Base-by-base conservation (phyloP, 768 basidiomycete species). In the Trametes villosa region DNA sequence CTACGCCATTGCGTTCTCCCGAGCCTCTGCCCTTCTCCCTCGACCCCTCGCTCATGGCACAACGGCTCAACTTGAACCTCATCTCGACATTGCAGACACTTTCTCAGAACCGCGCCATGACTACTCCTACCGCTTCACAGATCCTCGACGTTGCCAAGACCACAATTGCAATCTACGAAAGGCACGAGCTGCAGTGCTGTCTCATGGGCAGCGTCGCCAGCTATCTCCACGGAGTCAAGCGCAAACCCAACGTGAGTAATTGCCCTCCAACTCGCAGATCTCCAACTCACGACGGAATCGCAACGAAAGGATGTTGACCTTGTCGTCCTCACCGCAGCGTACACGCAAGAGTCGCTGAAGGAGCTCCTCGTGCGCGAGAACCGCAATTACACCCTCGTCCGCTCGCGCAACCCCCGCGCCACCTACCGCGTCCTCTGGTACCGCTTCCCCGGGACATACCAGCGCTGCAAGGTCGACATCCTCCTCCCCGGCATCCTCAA, bases 261-360 rank as follows among this genome's bases (percentile, higher is more conserved):
- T 45, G 22, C 13, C 22, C 1, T 22, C 9, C 20, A 22, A 6
- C 44, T 26, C 13, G 11, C 44, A 26, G 18, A 24, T 41, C 42
- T 13, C 13, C 29, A 30, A 29, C 5, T n/a, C 24, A 33, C 15
- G 17, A 11, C 9, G 27, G 31, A 7, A 11, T 15, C 9, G n/a
- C n/a, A 9, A 20, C 26, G 18, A n/a, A 55, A 83, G 81, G 83
- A 83, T 61, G 70, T 82, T 11, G 82, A 83, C 58, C 69, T 83
- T 3, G 72, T 82, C 26, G 77, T 82, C 13, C 65, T 81, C 40
- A 76, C 78, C 6, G 59, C 67, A 0, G 30, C 34, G 9, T 65
- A 75, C 52, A 66, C 70, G 4, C 71, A 71, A 38, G 81, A 80
- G 65, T 63, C 67, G 7, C 72, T 84, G 60, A 83, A 84, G 59